Base-by-base conservation (phyloP, 345 rosid genomes). In the Lepidium africanum region DNA sequence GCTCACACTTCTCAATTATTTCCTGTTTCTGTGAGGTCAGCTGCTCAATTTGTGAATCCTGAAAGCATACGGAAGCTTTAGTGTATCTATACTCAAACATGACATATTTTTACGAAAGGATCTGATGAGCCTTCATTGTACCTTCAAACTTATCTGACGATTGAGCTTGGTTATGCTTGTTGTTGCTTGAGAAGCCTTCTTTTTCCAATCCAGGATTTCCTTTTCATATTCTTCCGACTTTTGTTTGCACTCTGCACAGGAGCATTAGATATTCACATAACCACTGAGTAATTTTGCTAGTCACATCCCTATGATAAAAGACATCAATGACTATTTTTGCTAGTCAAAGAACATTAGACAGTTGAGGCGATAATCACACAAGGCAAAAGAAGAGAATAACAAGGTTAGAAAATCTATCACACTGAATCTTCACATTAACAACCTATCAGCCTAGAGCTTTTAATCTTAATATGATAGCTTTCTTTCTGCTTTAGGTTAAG, bases 211-310 rank as follows among this genome's bases (percentile, higher is more conserved):
- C 76, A 83, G 88, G 69, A 91, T 82, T 74, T 91, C 89, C 82
- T 89, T 91, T 57, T 91, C 97, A 76, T 91, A 87, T 67, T 81
- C 95, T 55, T 94, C 97, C 11, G 88, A 81, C 81, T 94, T 89
- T 65, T 82, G 82, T 76, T 89, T 94, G 96, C 86, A 85, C 76
- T 81, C 99, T 94, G 71, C 79, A 41, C 65, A 56, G 51, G 47
- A 58, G 76, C 39, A 76, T 32, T 56, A 46, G 53, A 61, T 56
- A 63, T 66, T 48, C 40, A 54, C 53, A 27, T 27, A 43, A 35
- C n/a, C 9, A 23, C 19, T 23, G 49, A 36, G 66, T 30, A 36
- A 17, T 73, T 69, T 17, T 69, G 60, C 61, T 61, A 63, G 69
- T 53, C 40, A 54, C 53, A 27, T 27, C 55, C 61, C 67, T 69